Evolutionary conservation across 495 filamentous ascomycete species (phyloP), one percentile per base, ranked within the genome.

Genomic region (Aspergillus kassunensis): DNA sequence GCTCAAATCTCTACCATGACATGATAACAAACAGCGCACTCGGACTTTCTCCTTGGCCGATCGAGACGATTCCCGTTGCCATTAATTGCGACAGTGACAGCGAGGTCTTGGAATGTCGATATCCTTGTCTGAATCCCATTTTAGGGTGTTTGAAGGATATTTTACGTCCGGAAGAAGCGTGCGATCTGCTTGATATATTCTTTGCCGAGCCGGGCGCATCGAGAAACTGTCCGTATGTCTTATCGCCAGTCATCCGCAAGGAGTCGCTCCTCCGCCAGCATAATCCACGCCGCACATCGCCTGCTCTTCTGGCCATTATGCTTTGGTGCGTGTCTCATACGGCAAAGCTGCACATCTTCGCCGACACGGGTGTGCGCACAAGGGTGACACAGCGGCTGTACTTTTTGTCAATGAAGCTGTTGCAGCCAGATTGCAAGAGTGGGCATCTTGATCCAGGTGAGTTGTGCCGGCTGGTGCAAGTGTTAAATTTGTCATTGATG

Each of bases 141-240:
- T 55, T 78, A 13, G 73, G 73, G 2, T 59, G 69, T 41, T 51
- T 78, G 30, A 55, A 63, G 16, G 57, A 66, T 9, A 65, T 75
- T 41, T 61, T 80, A 13, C 57, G 75, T 0, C 46, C 68, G 11
- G 39, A 59, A 8, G 69, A 75, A 46, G 76, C 76, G 1, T 78
- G 74, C 37, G 72, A 79, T 45, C 62, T 80, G 36, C 61, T 80
- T 6, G 77, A 79, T 25, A 64, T 77, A 11, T 80, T 73, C 54
- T 80, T 80, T 52, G 64, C 69, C 44, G 74, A 74, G 6, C 18
- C 36, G 6, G 36, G 25, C 8, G 23, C 4, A 10, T 59, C 64
- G 10, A 27, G 56, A 71, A 19, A 76, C 77, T 65, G 62, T 25
- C 73, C 71, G 1, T 74, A 74, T 44, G 65, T 74, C 16, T 62